Base-by-base conservation (phyloP, 2,329 filamentous ascomycete genomes). In the Botrytis elliptica region DNA sequence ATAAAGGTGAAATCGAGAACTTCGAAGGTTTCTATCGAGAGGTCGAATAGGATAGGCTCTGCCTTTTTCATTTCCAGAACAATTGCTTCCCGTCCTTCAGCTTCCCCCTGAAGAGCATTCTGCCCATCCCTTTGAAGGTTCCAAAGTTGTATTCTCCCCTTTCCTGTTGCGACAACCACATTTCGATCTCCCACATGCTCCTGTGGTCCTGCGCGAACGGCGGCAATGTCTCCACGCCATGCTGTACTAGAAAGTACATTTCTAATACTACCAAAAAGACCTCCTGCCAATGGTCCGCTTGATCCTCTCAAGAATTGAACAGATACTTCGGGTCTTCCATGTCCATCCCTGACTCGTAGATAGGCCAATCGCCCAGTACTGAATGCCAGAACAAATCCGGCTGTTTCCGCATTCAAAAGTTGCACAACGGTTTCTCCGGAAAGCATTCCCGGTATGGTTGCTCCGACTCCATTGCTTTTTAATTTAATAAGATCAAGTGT, bases 301-400 rank as follows among this genome's bases (percentile, higher is more conserved):
- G 85, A 88, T 67, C 86, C 90, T 73, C 89, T 91, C 71, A 99
- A 84, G 77, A 95, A 93, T 77, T 94, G 92, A 0, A 93, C 90
- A 20, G 89, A 89, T 69, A 99, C 91, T 60, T 89, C 88, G 4
- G 95, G 93, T 79, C 94, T 92, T 38, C 96, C 96, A 82, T 98
- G 94, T 62, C 90, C 85, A 82, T 99, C 95, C 79, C 94, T 89
- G 25, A 98, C 87, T 70, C 90, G 94, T 82, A 99, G 85, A 81
- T 98, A 96, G 9, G 93, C 94, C 59, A 97, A 86, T 75, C 96
- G 90, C 22, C 96, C 96, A 74, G 90, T 94, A 81, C 92, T 97
- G 76, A 97, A 92, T 18, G 91, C 89, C 55, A 98, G 85, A 69
- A 98, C 87, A 79, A 97, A 96, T 16, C 96, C 96, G 8, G 94